Evolutionary conservation across 208 protist species (phyloP).

Genomic region (Trypanosoma cruzi): DNA sequence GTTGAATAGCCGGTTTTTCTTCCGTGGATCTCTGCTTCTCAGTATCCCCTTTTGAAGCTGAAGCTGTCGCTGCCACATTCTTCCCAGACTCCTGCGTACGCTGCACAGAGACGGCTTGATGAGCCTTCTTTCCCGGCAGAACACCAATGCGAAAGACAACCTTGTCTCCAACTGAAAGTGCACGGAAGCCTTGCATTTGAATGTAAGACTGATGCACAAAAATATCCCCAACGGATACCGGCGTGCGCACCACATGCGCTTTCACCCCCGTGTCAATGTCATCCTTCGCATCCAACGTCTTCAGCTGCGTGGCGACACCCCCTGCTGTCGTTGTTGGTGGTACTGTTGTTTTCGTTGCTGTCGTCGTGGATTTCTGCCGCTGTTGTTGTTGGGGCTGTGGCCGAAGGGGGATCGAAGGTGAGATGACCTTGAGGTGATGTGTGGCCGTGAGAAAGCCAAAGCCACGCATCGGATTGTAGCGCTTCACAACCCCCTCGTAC

Average conservation of each 20-base stretch:
- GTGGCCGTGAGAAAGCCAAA: slow-evolving; percentile 75
- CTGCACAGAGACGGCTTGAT: slow-evolving; percentile 57
- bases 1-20: not conserved
- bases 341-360: not conserved
- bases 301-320: not conserved
- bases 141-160: slow-evolving; percentile 60
- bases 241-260: slow-evolving; percentile 27
- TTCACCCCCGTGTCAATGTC: not conserved
- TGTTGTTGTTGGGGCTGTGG: not conserved
- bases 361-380: not conserved
- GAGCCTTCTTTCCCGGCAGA: slow-evolving; percentile 40
- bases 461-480: slow-evolving; percentile 65
- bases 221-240: slow-evolving; percentile 48
- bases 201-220: slow-evolving; percentile 77
- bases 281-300: not conserved
- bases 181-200: slow-evolving; percentile 59
- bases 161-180: slow-evolving; percentile 47
- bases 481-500: slow-evolving; percentile 75
- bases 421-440: slow-evolving; percentile 33
- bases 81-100: not conserved
- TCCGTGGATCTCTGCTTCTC: not conserved
- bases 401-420: slow-evolving; percentile 14
- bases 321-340: not conserved
- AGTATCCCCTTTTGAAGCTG: not conserved
- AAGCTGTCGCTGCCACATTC: not conserved